These are phyloP conservation scores for Tetrastigma voinierianum DNA, from an alignment of 164 flowering plant genomes.

Conservation along the genomic window DNA sequence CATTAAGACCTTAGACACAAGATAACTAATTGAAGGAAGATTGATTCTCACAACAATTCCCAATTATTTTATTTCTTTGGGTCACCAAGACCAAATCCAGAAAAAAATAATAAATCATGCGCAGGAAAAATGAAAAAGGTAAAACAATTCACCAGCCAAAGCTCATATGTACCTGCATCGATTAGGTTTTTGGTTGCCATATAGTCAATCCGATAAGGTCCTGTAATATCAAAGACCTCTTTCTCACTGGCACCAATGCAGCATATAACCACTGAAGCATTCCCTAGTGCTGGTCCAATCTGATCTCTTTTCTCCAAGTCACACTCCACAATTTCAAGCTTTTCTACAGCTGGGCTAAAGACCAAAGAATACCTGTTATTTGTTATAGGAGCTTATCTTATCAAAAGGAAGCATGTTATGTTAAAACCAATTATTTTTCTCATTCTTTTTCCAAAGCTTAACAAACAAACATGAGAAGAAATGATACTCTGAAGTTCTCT, in stretches of 20 bases:
- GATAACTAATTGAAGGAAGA: background rate
- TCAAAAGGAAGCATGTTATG: background rate
- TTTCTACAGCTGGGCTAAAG: slow-evolving; percentile 97
- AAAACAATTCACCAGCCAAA: too few relatives aligned
- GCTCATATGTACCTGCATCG: slow-evolving; percentile 74
- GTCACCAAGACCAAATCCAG: too few relatives aligned
- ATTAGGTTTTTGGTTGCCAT: slow-evolving; percentile 82
- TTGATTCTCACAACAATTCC: background rate
- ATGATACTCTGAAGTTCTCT: background rate
- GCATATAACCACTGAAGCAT: slow-evolving; percentile 80
- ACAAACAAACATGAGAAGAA: slow-evolving; percentile 3
- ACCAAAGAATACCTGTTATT: slow-evolving; percentile 60
- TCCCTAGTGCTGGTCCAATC: slow-evolving; percentile 69
- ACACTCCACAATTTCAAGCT: slow-evolving; percentile 93
- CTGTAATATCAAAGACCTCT: slow-evolving; percentile 85
- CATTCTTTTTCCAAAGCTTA: background rate
- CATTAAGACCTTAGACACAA: background rate
- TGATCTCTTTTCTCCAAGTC: slow-evolving; percentile 73
- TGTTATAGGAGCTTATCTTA: slow-evolving; percentile 9
- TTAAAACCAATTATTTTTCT: background rate
- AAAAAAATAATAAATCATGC: too few relatives aligned
- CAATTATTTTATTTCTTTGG: too few relatives aligned
- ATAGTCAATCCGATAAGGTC: slow-evolving; percentile 91
- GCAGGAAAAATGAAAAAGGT: too few relatives aligned
- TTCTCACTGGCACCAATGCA: slow-evolving; percentile 99